Evolutionary conservation across 192 early-diverging fungal species (phyloP).

Genomic region (Kickxella alabastrina): DNA sequence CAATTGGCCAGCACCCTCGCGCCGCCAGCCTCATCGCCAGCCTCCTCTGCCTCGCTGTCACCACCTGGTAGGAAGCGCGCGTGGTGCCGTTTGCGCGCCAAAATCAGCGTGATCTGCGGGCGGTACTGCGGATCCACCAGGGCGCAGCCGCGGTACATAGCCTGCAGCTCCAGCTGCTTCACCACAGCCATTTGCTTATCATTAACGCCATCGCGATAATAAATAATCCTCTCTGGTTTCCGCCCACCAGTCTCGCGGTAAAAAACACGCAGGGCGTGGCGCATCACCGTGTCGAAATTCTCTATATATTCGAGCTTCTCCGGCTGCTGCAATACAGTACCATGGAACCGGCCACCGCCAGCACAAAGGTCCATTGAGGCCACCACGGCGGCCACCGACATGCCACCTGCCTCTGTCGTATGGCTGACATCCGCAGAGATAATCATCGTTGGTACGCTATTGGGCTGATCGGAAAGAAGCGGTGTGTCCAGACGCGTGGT

Average conservation of each 20-base stretch:
- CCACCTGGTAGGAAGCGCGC: conserved; percentile 9
- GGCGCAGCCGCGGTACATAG: conserved; percentile 14
- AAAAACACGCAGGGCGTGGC: conserved; percentile 44
- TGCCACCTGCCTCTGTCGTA: conserved; percentile 33
- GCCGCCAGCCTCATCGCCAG: too few species aligned
- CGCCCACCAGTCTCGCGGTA: conserved; percentile 19
- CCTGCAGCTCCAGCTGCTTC: conserved; percentile 22
- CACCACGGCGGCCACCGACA: conserved; percentile 52
- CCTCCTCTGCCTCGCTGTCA: too few species aligned
- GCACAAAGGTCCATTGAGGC: conserved; percentile 29
- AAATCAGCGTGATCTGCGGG: conserved; percentile 15
- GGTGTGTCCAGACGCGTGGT: conserved; percentile 35
- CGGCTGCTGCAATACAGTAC: conserved; percentile 36
- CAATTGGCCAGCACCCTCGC: conserved; percentile 15
- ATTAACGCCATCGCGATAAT: conserved; percentile 57
- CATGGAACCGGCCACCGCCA: conserved; percentile 19
- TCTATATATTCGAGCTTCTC: conserved; percentile 30
- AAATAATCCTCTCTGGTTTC: conserved; percentile 56
- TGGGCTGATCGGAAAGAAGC: conserved; percentile 1
- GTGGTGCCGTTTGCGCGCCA: conserved; percentile 33
- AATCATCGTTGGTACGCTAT: conserved; percentile 54
- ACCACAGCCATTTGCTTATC: conserved; percentile 24
- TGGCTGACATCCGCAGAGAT: conserved; percentile 60
- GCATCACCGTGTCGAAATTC: conserved; percentile 30
- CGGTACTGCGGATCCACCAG: conserved; percentile 17